Evolutionary conservation across 164 flowering plant species (phyloP).

Genomic region (Vitis riparia): DNA sequence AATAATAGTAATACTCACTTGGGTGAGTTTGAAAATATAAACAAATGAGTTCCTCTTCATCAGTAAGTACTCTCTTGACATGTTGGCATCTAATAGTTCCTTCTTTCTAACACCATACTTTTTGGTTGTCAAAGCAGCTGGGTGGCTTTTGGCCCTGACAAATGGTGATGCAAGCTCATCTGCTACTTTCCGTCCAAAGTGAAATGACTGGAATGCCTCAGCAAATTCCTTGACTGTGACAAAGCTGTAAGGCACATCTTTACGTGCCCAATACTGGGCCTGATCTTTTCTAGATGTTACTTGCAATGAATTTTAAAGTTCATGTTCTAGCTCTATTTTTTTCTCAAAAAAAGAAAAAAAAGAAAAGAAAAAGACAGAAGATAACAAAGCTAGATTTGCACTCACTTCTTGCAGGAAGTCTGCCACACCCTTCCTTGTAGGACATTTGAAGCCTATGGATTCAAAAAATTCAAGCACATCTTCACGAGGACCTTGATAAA

Average conservation of each 20-base stretch:
- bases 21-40: slow-evolving; percentile 50
- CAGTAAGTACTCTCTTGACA: slow-evolving; percentile 49
- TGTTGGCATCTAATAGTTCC: slow-evolving; percentile 56
- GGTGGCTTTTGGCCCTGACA: slow-evolving; percentile 32
- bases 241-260: slow-evolving; percentile 28
- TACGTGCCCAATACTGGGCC: slow-evolving; percentile 33
- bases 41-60: slow-evolving; percentile 69
- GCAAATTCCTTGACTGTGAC: slow-evolving; percentile 32
- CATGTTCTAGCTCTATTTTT: no score
- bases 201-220: slow-evolving; percentile 31
- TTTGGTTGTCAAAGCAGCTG: slow-evolving; percentile 39
- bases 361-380: no score
- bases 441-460: slow-evolving; percentile 66
- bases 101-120: slow-evolving; percentile 48
- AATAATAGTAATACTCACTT: slow-evolving; percentile 25
- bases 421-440: slow-evolving; percentile 68
- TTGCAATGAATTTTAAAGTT: slow-evolving; percentile 8
- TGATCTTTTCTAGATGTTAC: slow-evolving; percentile 61
- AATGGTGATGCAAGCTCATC: slow-evolving; percentile 38
- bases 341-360: no score
- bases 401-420: slow-evolving; percentile 77
- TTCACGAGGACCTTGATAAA: slow-evolving; percentile 79
- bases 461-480: slow-evolving; percentile 68
- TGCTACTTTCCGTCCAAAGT: slow-evolving; percentile 18
- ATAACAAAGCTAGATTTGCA: not conserved